These are phyloP conservation scores for Neurospora sp. DNA, from an alignment of 495 filamentous ascomycete genomes.

Conservation along the genomic window DNA sequence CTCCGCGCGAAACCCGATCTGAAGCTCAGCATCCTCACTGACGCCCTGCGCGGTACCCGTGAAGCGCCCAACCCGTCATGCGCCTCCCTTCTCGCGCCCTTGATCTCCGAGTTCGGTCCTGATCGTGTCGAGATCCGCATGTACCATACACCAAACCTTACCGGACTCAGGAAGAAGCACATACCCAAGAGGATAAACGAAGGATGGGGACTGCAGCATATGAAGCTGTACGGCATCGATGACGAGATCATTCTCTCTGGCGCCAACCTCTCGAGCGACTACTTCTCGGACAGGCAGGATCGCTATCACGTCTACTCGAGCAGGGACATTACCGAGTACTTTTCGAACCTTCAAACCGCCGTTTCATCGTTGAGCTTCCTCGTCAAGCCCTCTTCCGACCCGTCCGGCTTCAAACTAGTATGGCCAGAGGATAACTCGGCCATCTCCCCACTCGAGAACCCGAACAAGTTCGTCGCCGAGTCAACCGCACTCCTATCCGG, in stretches of 20 bases:
- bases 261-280: conserved; percentile 86
- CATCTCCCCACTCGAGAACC: conserved; percentile 58
- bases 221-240: conserved; percentile 97
- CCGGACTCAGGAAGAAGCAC: conserved; percentile 69
- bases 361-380: conserved; percentile 73
- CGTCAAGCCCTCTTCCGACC: conserved; percentile 50
- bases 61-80: conserved; percentile 82
- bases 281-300: conserved; percentile 93
- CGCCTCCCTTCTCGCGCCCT: conserved; percentile 76
- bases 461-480: conserved; percentile 54
- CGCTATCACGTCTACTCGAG: conserved; percentile 87
- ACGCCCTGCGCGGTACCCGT: conserved; percentile 82
- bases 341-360: conserved; percentile 61
- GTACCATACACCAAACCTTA: conserved; percentile 96
- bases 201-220: conserved; percentile 96
- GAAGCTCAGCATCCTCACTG: conserved; percentile 84
- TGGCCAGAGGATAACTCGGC: conserved; percentile 74
- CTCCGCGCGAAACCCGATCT: conserved; percentile 65
- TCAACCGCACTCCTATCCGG: conserved; percentile 55
- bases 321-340: conserved; percentile 71
- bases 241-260: conserved; percentile 94
- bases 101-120: conserved; percentile 72
- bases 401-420: conserved; percentile 56
- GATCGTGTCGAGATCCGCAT: conserved; percentile 88
- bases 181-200: conserved; percentile 90